A percentile compares a stretch with the other conserved stretches of the same genome.
Evolutionary conservation across 2,329 filamentous ascomycete genomes (phyloP).

Genomic region (Tolypocladium endophyticum): DNA sequence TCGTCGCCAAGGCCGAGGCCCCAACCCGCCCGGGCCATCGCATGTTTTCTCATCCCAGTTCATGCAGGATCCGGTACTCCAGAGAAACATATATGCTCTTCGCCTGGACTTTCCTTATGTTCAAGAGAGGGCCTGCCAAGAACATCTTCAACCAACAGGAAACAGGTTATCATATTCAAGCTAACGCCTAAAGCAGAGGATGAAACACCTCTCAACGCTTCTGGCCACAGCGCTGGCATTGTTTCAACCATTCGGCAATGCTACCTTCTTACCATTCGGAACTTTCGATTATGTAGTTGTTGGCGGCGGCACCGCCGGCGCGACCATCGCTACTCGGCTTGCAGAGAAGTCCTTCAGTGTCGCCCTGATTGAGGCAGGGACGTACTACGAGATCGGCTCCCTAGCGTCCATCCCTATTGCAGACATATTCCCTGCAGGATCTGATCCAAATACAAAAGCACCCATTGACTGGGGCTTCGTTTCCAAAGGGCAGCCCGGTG

Average conservation of each 20-base stretch:
- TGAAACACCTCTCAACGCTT: background rate
- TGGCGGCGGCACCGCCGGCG: background rate
- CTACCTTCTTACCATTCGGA: background rate
- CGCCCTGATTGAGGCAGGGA: background rate
- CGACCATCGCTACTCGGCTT: background rate
- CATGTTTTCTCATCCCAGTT: background rate
- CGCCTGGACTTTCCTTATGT: too few species aligned
- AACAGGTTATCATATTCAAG: too few species aligned
- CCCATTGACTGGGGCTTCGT: background rate
- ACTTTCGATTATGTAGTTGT: background rate
- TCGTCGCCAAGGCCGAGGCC: background rate
- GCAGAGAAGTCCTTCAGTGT: background rate
- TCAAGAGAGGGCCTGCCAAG: too few species aligned
- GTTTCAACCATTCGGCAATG: background rate
- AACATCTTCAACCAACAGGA: too few species aligned
- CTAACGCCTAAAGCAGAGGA: background rate
- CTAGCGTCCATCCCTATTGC: background rate
- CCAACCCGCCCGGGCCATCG: background rate
- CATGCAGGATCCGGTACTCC: too few species aligned
- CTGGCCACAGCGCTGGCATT: background rate
- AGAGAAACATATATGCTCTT: too few species aligned
- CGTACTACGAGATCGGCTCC: background rate
- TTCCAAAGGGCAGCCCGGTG: background rate
- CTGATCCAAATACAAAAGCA: background rate
- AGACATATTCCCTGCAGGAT: background rate